Conservation (phyloP, 2,329 filamentous ascomycete species). For the Aspergillus eucalypticola region DNA sequence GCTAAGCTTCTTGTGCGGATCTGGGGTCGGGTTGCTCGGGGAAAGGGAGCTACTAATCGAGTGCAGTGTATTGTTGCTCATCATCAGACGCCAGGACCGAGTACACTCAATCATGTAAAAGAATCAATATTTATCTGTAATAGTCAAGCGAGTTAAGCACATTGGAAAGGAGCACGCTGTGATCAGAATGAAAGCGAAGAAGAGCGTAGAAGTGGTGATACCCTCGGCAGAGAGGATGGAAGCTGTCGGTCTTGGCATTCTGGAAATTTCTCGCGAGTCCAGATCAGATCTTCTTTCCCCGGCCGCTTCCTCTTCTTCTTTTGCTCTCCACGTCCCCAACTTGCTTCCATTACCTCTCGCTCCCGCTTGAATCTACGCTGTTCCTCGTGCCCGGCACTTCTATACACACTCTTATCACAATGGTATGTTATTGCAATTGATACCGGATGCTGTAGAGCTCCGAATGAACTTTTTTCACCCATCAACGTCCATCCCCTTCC, state of each 20-base stretch:
- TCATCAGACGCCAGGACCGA: neutral
- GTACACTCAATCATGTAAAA: neutral
- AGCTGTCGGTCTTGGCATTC: conserved; percentile 45
- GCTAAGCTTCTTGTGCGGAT: neutral
- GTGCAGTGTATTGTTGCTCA: neutral
- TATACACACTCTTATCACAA: conserved; percentile 19
- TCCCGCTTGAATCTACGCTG: conserved; percentile 4
- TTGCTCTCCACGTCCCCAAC: conserved; percentile 28
- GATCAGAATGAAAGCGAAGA: neutral
- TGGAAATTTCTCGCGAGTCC: conserved; percentile 46
- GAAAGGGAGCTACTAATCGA: conserved; percentile 12
- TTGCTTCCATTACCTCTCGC: conserved; percentile 15
- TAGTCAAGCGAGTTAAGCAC: neutral
- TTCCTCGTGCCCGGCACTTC: conserved; percentile 15
- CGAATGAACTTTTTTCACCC: conserved; percentile 13
- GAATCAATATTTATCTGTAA: no score
- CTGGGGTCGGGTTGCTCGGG: conserved; percentile 7
- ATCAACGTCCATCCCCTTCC: neutral
- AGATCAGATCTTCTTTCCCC: conserved; percentile 37
- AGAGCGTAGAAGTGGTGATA: conserved; percentile 10
- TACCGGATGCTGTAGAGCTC: neutral
- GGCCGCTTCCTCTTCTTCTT: conserved; percentile 33
- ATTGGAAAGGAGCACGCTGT: neutral
- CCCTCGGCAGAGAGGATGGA: conserved; percentile 35
- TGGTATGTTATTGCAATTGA: conserved; percentile 24